Evolutionary conservation across 352 stramenopile genomes (phyloP).

Genomic region (Phytophthora pistaciae): DNA sequence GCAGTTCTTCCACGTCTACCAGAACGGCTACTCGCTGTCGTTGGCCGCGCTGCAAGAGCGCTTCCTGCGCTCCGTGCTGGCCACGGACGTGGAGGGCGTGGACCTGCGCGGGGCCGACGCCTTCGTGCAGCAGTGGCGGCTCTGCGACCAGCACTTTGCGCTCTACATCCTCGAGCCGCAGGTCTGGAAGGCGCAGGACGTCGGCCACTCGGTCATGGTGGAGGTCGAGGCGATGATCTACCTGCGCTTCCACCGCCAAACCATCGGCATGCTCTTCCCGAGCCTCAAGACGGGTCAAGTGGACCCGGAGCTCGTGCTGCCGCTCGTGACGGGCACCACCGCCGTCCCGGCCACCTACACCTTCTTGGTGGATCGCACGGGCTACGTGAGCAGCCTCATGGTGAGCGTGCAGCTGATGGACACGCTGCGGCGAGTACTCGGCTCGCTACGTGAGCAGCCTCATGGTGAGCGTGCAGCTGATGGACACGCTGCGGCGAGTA

Average conservation of each 20-base stretch:
- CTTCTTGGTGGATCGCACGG: conserved; percentile 37
- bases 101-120: conserved; percentile 16
- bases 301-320: conserved; percentile 18
- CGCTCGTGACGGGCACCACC: conserved; percentile 30
- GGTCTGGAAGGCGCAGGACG: conserved; percentile 25
- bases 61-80: conserved; percentile 39
- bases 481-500: conserved; percentile 41
- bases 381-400: conserved; percentile 32
- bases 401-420: conserved; percentile 41
- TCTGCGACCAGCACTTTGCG: conserved; percentile 16
- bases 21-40: conserved; percentile 36
- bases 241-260: conserved; percentile 40
- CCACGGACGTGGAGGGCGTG: conserved; percentile 32
- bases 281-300: conserved; percentile 33
- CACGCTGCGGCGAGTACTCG: conserved; percentile 37
- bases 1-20: conserved; percentile 43
- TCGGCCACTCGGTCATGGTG: conserved; percentile 34
- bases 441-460: conserved; percentile 37
- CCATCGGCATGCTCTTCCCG: conserved; percentile 36
- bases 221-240: conserved; percentile 40
- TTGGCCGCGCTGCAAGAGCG: conserved; percentile 25
- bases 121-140: conserved; percentile 28
- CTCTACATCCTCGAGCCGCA: conserved; percentile 34
- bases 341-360: conserved; percentile 32
- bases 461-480: conserved; percentile 35